Evolutionary conservation across 306 rosid genomes (phyloP).

Genomic region (Malus asiatica): DNA sequence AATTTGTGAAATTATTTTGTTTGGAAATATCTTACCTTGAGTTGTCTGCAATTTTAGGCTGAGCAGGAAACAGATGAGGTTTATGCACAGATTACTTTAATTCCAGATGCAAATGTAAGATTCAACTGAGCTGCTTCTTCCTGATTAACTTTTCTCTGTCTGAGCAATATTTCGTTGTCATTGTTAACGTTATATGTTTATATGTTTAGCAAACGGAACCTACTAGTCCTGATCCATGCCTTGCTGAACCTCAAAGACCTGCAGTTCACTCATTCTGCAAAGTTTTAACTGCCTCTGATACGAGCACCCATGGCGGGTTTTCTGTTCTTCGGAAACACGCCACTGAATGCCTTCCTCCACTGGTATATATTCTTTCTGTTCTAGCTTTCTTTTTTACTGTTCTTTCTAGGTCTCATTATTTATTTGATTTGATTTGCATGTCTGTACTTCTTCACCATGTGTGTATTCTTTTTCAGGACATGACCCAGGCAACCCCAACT

Average conservation of each 20-base stretch:
- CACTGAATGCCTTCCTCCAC: constrained; percentile 80
- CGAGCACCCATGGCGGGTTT: constrained; percentile 97
- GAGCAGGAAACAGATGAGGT: constrained; percentile 93
- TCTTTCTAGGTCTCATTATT: not conserved
- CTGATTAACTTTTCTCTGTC: constrained; percentile 2
- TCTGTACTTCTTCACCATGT: not conserved
- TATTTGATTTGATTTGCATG: not conserved
- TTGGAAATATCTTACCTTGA: constrained; percentile 6
- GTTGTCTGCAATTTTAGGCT: constrained; percentile 47
- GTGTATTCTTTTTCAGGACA: constrained; percentile 47
- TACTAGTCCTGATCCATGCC: constrained; percentile 37
- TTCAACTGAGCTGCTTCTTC: constrained; percentile 8
- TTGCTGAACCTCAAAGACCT: constrained; percentile 36
- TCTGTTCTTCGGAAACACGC: constrained; percentile 93
- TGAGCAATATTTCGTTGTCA: not conserved
- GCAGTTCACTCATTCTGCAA: constrained; percentile 63
- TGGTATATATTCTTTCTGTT: constrained; percentile 40
- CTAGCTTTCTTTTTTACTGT: not conserved
- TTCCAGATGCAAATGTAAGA: constrained; percentile 75
- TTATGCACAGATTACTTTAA: constrained; percentile 69
- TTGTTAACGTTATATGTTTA: constrained; percentile 14
- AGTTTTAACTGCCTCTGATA: constrained; percentile 87
- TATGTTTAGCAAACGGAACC: constrained; percentile 60
- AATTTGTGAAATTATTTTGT: not conserved
- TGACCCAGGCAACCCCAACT: constrained; percentile 78